phyloP scores from a whole-genome alignment of 2,329 filamentous ascomycete genomes.

The Teratosphaeria destructans region DNA sequence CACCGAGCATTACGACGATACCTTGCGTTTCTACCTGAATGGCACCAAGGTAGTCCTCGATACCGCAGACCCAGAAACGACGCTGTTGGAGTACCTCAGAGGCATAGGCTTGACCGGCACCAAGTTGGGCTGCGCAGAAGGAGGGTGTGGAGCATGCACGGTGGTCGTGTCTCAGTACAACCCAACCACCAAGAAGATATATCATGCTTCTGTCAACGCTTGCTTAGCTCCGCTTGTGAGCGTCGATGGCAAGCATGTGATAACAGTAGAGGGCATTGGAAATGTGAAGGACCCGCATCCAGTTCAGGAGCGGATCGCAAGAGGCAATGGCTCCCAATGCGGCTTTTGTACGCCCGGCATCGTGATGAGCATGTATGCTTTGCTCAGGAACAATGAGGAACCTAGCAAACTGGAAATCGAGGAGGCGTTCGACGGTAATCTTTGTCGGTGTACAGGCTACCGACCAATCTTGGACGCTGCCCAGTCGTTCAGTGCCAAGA shows the following conservation, averaged over 20 bases:
- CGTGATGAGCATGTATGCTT: conserved; percentile 91
- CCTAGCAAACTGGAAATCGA: conserved; percentile 78
- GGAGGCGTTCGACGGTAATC: conserved; percentile 92
- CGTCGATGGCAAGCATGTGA: conserved; percentile 94
- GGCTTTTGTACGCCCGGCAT: conserved; percentile 96
- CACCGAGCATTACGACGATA: conserved; percentile 73
- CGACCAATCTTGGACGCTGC: conserved; percentile 88
- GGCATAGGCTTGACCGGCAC: conserved; percentile 91
- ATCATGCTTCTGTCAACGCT: conserved; percentile 93
- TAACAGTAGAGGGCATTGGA: conserved; percentile 94
- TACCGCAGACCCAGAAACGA: conserved; percentile 80
- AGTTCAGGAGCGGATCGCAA: conserved; percentile 80
- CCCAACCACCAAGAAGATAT: conserved; percentile 81
- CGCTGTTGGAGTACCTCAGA: conserved; percentile 82
- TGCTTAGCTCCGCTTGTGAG: conserved; percentile 88
- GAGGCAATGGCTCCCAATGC: conserved; percentile 85
- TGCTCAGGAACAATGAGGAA: conserved; percentile 71
- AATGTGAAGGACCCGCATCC: conserved; percentile 79
- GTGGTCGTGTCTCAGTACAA: conserved; percentile 92
- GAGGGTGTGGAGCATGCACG: conserved; percentile 91
- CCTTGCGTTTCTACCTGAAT: conserved; percentile 85
- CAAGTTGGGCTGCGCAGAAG: conserved; percentile 92
- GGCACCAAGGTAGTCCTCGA: conserved; percentile 82
- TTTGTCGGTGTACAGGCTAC: conserved; percentile 94
- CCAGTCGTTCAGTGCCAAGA: conserved; percentile 64